Conservation (phyloP, 148 eudicot genomes). For the Nepenthes gracilis region DNA sequence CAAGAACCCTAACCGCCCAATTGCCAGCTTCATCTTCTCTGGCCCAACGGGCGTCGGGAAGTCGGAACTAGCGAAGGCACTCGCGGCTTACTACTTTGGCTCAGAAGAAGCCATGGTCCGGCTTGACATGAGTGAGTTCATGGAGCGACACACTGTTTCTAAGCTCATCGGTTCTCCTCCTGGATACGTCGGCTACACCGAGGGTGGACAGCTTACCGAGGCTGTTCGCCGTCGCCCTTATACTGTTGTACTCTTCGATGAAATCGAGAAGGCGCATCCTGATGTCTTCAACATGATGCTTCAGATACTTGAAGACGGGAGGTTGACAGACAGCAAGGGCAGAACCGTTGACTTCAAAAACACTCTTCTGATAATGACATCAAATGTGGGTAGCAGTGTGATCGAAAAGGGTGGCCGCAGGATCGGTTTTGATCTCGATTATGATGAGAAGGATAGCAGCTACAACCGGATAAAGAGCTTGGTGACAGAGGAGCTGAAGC, state of each 20-base stretch:
- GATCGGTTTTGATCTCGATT: conserved; percentile 6
- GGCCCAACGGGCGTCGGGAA: conserved; percentile 18
- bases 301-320: conserved; percentile 16
- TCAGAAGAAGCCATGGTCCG: conserved; percentile 11
- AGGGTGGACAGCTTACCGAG: conserved; percentile 16
- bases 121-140: conserved; percentile 16
- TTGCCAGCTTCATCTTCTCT: conserved; percentile 20
- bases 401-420: conserved; percentile 7
- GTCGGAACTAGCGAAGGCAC: conserved; percentile 7
- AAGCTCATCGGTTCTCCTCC: conserved; percentile 19
- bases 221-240: conserved; percentile 10
- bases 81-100: conserved; percentile 10
- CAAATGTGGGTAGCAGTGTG: conserved; percentile 14
- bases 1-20: conserved; percentile 15
- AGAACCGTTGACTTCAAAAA: conserved; percentile 12
- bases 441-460: conserved; percentile 3
- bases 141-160: conserved; percentile 12
- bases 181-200: conserved; percentile 12
- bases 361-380: conserved; percentile 14
- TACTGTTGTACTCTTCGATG: conserved; percentile 10
- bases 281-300: conserved; percentile 11
- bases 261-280: conserved; percentile 12
- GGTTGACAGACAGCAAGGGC: conserved; percentile 12
- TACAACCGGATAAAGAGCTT: conserved; percentile 7
- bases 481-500: conserved; percentile 13